A percentile compares a stretch with the other conserved stretches of the same genome.
These are phyloP conservation scores for Bryopsis sp. DNA, from an alignment of 139 green algal genomes.

Conservation along the genomic window DNA sequence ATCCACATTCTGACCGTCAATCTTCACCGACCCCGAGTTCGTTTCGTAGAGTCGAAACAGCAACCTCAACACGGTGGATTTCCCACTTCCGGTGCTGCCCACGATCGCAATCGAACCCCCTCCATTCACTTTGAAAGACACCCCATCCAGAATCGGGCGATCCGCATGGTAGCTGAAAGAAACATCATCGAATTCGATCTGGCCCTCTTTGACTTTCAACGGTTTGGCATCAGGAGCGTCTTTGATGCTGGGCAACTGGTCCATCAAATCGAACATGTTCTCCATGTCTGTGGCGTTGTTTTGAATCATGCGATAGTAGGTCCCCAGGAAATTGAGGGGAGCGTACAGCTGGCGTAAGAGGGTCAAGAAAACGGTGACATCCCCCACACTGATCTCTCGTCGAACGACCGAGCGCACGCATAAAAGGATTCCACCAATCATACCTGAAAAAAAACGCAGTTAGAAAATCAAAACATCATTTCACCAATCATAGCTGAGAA, in stretches of 20 bases:
- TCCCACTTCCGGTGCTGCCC: constrained; percentile 74
- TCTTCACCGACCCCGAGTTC: constrained; percentile 40
- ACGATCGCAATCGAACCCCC: constrained; percentile 66
- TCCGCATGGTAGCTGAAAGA: constrained; percentile 26
- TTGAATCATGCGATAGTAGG: constrained; percentile 61
- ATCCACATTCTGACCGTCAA: constrained; percentile 70
- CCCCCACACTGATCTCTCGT: constrained; percentile 63
- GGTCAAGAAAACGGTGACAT: constrained; percentile 77
- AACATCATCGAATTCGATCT: constrained; percentile 44
- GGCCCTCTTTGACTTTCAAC: constrained; percentile 29
- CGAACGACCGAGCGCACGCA: constrained; percentile 42
- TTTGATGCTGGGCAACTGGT: constrained; percentile 33
- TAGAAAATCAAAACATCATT: no score
- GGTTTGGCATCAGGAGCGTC: constrained; percentile 31
- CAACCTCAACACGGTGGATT: constrained; percentile 77
- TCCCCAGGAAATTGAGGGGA: constrained; percentile 82
- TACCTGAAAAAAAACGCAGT: no score
- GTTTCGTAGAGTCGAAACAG: constrained; percentile 85
- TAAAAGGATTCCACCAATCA: constrained; percentile 43
- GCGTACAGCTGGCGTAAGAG: constrained; percentile 83
- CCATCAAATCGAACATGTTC: constrained; percentile 77
- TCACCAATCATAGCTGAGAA: no score
- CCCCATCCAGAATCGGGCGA: constrained; percentile 33
- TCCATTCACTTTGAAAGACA: constrained; percentile 28
- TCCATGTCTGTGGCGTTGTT: constrained; percentile 77